Evolutionary conservation across 495 filamentous ascomycete genomes (phyloP).

Genomic region (Hypoxylon cercidicola): DNA sequence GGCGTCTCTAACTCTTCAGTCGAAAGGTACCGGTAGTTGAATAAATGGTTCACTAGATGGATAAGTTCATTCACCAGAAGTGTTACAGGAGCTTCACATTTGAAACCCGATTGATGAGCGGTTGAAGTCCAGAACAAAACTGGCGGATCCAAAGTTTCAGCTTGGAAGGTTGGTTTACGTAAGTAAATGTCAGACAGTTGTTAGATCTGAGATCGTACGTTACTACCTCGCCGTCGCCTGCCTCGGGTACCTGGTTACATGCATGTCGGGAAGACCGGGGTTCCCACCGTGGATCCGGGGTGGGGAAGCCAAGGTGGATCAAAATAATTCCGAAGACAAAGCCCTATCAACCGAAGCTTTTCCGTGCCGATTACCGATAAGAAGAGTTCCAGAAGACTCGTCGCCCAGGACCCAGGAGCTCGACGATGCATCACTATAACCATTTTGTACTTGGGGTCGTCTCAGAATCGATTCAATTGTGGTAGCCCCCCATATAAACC

Average conservation of each 20-base stretch:
- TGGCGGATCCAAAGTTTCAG: not conserved
- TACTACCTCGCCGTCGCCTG: not conserved
- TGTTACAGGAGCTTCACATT: no score
- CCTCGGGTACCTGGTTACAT: not conserved
- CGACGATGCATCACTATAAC: conserved; percentile 29
- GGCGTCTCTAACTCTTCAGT: not conserved
- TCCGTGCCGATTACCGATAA: conserved; percentile 42
- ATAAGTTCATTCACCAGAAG: no score
- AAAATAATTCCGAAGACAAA: conserved; percentile 3
- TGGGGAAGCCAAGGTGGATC: not conserved
- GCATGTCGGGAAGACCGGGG: conserved; percentile 21
- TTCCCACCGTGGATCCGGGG: not conserved
- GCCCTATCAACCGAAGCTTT: conserved; percentile 22
- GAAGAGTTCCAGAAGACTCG: conserved; percentile 23
- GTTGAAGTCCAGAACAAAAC: no score
- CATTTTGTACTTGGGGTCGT: conserved; percentile 38
- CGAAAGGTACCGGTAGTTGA: not conserved
- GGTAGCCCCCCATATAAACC: conserved; percentile 32
- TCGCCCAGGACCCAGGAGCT: conserved; percentile 17
- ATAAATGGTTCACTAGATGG: no score
- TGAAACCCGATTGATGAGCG: no score
- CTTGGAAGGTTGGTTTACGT: conserved; percentile 1
- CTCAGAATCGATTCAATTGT: conserved; percentile 40
- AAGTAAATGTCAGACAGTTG: conserved; percentile 3
- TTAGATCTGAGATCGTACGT: conserved; percentile 31